Percentiles rank a stretch among this genome's conserved stretches.
These are phyloP conservation scores for Aspergillus haitiensis DNA, from an alignment of 495 filamentous ascomycete genomes.

Conservation along the genomic window DNA sequence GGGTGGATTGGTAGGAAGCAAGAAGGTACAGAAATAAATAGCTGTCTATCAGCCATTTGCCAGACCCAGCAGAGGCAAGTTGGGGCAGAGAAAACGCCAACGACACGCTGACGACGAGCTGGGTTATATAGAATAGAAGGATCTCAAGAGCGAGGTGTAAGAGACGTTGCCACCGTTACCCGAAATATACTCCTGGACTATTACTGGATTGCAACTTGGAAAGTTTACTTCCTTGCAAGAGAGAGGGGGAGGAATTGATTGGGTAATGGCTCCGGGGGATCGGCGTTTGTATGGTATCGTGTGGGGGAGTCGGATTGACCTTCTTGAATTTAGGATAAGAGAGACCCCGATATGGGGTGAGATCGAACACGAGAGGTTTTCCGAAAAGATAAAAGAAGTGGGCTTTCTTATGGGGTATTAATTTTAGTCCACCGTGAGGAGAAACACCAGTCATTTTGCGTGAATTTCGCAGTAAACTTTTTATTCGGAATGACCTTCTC, in stretches of 20 bases:
- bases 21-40: slow-evolving; percentile 3
- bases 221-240: too few relatives aligned
- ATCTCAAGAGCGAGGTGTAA: not conserved
- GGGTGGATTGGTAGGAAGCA: not conserved
- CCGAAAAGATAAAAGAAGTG: too few relatives aligned
- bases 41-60: slow-evolving; percentile 3
- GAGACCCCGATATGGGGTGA: not conserved
- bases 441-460: too few relatives aligned
- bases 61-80: not conserved
- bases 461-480: not conserved
- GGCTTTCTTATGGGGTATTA: too few relatives aligned
- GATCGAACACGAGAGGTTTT: not conserved
- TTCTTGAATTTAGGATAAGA: not conserved
- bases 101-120: not conserved
- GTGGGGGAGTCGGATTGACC: not conserved
- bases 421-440: too few relatives aligned
- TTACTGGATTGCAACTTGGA: too few relatives aligned
- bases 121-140: not conserved
- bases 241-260: not conserved
- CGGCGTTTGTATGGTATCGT: not conserved
- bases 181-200: too few relatives aligned
- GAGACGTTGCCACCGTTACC: too few relatives aligned
- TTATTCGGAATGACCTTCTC: not conserved
- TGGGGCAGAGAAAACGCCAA: not conserved
- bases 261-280: not conserved